Base-by-base conservation (phyloP, 805 yeast species). In the Cyberlindnera sargentensis region DNA sequence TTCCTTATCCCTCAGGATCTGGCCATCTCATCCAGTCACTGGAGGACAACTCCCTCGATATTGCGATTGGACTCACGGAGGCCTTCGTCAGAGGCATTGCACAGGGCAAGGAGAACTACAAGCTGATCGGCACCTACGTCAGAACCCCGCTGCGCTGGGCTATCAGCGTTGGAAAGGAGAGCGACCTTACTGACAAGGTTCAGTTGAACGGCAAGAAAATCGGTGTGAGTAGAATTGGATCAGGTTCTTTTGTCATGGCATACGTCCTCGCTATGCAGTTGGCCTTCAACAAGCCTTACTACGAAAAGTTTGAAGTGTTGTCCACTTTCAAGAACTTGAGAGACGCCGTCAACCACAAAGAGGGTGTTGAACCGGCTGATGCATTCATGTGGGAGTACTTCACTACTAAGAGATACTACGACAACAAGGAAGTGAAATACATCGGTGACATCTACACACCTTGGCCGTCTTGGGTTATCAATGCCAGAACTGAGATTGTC, bases 331-430 rank as follows among this genome's bases (percentile, higher is more conserved):
- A 75, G 57, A 85, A 84, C 57, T 71, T 89, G 55, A 72, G 97
- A 48, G 86, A 78, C 49, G 80, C 89, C 2, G 97, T 89, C 33
- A 87, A 87, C 63, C 64, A 66, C 51, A 65, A 63, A 47, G 70
- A 63, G 9, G 9, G 60, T 3, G 69, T 72, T 24, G 63, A 61
- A 29, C 60, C 70, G 23, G 71, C 82, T 31, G 96, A 89, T 58
- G 95, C 91, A 3, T 89, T 89, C 63, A 84, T 90, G 95, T 89
- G 97, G 97, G 97, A 89, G 58, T 75, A 84, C 63, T 89, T 89
- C 68, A 89, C 97, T 1, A 79, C 90, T 31, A 89, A 89, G 59
- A 78, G 77, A 60, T 89, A 85, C 66, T 87, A 84, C 61, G 96
- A 86, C 56, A 73, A 66, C 43, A 74, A 77, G 23, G 96, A 88